Evolutionary conservation across 495 filamentous ascomycete species (phyloP).

Genomic region (Mytilinidion resinicola): DNA sequence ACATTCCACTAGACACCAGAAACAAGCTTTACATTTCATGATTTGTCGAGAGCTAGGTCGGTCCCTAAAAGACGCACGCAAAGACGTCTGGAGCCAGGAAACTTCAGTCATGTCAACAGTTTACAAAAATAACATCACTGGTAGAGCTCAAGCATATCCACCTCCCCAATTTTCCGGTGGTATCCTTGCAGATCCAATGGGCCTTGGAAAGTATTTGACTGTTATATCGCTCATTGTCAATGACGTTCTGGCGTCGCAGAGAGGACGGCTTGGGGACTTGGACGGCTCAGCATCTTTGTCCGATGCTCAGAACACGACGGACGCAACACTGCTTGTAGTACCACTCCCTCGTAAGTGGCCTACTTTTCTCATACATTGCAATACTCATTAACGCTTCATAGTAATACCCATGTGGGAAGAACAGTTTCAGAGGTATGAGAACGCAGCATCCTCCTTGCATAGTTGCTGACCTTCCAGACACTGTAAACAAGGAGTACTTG

Average conservation of each 20-base stretch:
- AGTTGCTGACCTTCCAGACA: background rate
- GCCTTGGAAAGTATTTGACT: conserved; percentile 87
- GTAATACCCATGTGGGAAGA: conserved; percentile 11
- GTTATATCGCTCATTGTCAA: conserved; percentile 66
- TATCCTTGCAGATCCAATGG: conserved; percentile 90
- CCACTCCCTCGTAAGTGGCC: conserved; percentile 11
- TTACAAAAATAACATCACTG: conserved; percentile 11
- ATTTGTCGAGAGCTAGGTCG: conserved; percentile 9
- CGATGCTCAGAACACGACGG: background rate
- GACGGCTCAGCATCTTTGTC: background rate
- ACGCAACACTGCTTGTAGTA: conserved; percentile 11
- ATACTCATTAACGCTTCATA: background rate
- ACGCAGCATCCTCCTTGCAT: no score
- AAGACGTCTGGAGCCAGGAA: conserved; percentile 8
- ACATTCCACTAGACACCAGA: conserved; percentile 8
- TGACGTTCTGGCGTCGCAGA: background rate
- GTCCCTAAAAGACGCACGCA: background rate
- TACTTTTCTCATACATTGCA: background rate
- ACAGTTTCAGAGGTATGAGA: conserved; percentile 8
- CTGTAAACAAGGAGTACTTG: background rate
- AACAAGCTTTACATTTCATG: conserved; percentile 19
- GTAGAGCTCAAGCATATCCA: background rate
- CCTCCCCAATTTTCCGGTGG: conserved; percentile 47
- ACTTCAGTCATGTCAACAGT: background rate
- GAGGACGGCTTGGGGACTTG: no score